phyloP scores from a whole-genome alignment of 108 stramenopile species.

The Epithemia pelagica region DNA sequence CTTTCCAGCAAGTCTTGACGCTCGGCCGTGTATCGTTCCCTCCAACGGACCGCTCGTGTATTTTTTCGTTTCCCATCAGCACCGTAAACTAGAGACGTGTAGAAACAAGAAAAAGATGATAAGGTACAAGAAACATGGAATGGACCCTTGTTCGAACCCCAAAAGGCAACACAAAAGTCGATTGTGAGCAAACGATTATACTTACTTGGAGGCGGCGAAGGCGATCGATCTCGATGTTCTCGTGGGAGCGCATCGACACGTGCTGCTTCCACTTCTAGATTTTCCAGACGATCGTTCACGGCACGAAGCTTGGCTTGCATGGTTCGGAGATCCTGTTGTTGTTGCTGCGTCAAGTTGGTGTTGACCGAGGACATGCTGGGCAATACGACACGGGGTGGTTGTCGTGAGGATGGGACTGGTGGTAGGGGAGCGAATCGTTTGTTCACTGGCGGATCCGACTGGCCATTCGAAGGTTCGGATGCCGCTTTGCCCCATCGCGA shows the following conservation, averaged over 20 bases:
- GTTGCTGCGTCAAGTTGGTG: constrained; percentile 38
- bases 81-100: constrained; percentile 66
- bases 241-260: constrained; percentile 72
- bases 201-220: constrained; percentile 78
- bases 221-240: constrained; percentile 76
- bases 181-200: no score
- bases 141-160: no score
- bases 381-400: constrained; percentile 27
- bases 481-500: constrained; percentile 45
- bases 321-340: constrained; percentile 26
- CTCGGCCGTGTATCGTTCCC: constrained; percentile 77
- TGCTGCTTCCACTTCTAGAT: constrained; percentile 61
- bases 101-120: no score
- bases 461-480: constrained; percentile 12
- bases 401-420: constrained; percentile 18
- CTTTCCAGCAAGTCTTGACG: constrained; percentile 79
- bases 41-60: constrained; percentile 93
- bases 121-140: no score
- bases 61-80: constrained; percentile 91
- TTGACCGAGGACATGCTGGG: constrained; percentile 23
- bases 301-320: constrained; percentile 52
- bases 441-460: constrained; percentile 17
- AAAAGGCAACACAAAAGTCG: no score
- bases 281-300: constrained; percentile 54
- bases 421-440: constrained; percentile 29